A percentile compares a stretch with the other conserved stretches of the same genome.
These are phyloP conservation scores for Pseudoneurospora amorphoporcata DNA, from an alignment of 495 filamentous ascomycete species.

Conservation along the genomic window DNA sequence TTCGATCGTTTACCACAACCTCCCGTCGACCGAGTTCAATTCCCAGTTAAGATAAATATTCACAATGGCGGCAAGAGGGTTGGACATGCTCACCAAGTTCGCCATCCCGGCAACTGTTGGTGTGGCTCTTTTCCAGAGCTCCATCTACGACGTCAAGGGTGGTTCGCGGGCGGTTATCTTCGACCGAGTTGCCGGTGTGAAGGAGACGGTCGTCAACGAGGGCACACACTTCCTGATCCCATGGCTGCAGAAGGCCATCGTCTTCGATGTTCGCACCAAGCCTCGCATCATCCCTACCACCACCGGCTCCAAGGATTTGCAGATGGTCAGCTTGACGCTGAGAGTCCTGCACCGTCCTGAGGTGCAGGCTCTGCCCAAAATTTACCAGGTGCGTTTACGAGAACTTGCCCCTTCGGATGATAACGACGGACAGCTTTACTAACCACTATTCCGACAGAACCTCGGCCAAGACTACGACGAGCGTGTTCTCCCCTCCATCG, in stretches of 20 bases:
- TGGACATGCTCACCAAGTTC: constrained; percentile 54
- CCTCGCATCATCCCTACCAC: constrained; percentile 96
- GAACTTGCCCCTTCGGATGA: background rate
- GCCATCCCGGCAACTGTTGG: constrained; percentile 62
- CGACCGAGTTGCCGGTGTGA: constrained; percentile 85
- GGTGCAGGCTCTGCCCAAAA: constrained; percentile 83
- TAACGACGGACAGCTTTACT: background rate
- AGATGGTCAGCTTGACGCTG: constrained; percentile 99
- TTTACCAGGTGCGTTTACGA: constrained; percentile 73
- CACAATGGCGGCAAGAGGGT: constrained; percentile 44
- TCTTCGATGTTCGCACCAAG: constrained; percentile 97
- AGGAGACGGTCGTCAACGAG: constrained; percentile 86
- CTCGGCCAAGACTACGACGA: constrained; percentile 98
- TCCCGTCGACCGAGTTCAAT: background rate
- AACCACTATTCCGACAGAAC: constrained; percentile 23
- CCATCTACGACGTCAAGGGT: constrained; percentile 94
- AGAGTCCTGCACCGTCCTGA: constrained; percentile 93
- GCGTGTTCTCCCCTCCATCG: constrained; percentile 97
- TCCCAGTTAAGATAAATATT: constrained; percentile 12
- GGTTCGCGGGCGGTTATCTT: constrained; percentile 95
- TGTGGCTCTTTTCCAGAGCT: constrained; percentile 52
- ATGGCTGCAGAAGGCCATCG: constrained; percentile 89
- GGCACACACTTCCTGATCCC: constrained; percentile 95
- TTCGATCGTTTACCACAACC: background rate
- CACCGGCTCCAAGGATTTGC: constrained; percentile 95